phyloP scores from a whole-genome alignment of 1,139 yeast species.

The Blastobotrys serpentis region DNA sequence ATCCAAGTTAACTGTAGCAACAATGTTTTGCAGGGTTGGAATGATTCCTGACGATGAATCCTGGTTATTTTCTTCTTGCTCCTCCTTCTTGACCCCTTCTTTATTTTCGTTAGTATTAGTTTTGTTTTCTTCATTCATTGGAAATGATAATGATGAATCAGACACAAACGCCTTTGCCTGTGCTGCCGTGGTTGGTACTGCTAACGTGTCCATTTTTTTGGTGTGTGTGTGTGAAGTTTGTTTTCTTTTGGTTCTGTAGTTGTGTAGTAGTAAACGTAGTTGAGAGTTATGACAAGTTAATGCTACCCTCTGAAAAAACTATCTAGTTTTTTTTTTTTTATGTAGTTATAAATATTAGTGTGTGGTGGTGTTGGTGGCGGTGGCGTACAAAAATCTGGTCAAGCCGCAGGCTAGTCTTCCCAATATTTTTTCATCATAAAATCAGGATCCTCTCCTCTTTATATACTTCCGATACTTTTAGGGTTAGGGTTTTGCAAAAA shows the following conservation, averaged over 20 bases:
- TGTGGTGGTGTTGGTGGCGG: constrained; percentile 1
- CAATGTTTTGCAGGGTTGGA: constrained; percentile 54
- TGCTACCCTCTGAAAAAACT: constrained; percentile 29
- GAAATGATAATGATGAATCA: constrained; percentile 62
- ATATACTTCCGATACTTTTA: constrained; percentile 4
- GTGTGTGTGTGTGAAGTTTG: not conserved
- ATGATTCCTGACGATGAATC: constrained; percentile 20
- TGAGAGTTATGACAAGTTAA: constrained; percentile 31
- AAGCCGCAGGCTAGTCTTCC: constrained; percentile 9
- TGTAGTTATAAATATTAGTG: not conserved
- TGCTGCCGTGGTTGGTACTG: constrained; percentile 78
- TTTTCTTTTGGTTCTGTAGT: constrained; percentile 11
- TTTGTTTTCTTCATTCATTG: constrained; percentile 38
- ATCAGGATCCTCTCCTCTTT: constrained; percentile 13
- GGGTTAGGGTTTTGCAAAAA: constrained; percentile 11
- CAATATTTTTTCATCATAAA: constrained; percentile 3
- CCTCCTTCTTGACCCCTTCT: constrained; percentile 26
- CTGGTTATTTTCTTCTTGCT: constrained; percentile 12
- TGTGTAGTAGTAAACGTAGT: constrained; percentile 4
- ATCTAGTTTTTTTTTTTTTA: constrained; percentile 1
- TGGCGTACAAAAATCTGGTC: not conserved
- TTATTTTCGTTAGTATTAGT: constrained; percentile 16
- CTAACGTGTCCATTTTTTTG: constrained; percentile 66
- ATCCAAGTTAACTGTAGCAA: constrained; percentile 95
- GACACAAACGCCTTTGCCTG: constrained; percentile 75